Base-by-base conservation (phyloP, 768 basidiomycete species). In the Mycena venus region DNA sequence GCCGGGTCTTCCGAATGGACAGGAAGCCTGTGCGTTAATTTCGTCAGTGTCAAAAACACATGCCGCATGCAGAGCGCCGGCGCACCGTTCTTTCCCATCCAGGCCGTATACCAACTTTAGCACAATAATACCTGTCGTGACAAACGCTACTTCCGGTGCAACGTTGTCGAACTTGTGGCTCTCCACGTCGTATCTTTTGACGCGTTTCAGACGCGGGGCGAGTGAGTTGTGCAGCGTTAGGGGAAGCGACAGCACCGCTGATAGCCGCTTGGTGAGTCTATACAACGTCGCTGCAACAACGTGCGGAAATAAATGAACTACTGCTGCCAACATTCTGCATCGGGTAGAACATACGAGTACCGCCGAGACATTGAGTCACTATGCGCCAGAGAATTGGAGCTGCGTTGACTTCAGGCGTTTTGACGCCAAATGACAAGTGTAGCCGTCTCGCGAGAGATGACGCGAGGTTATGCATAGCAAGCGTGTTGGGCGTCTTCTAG, bases 41-140 rank as follows among this genome's bases (percentile, higher is more conserved):
- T 17, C 70, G 78, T 71, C 36, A 38, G 36, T 25, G 7, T 36
- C 56, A 31, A 78, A 68, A 74, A 51, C 49, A 51, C 38, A 36
- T 21, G 36, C 44, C 23, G 12, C 29, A 32, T 47, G 49, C 58
- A 23, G 29, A 36, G 40, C 34, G 36, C 36, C 56, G 53, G 29
- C 84, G 72, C 79, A 91, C 94, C 94, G 89, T 65, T 78, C 68
- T 75, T 84, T 85, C 32, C 92, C 95, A 80, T 97, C 96, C 32
- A 97, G 79, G 0, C 96, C 97, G 78, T 97, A 97, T 29, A 92
- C 89, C 88, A 98, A 88, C 84, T 97, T 97, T 77, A 97, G 85
- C 40, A 92, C 91, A 14, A 96, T 87, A 15, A 96, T 86, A 59
- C 89, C 88, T 17, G 85, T 86, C 2, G 89, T 91, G 53, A 90